Conservation (phyloP, 1,139 yeast species). For the Saccharomyces hybrid region DNA sequence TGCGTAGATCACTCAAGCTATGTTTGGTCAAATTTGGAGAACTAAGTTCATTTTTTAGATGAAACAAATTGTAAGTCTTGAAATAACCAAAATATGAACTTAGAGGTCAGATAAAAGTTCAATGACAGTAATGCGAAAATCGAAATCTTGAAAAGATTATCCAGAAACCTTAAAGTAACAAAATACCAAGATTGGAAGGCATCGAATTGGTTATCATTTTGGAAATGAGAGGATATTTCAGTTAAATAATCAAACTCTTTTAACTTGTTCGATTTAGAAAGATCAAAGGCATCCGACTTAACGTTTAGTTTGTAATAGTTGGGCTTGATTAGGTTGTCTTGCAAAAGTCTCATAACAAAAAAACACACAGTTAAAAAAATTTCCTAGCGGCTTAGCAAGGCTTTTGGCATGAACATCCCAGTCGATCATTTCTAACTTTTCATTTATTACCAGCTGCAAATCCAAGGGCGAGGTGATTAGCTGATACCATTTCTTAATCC, state of each 20-base stretch:
- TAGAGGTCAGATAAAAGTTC: constrained; percentile 15
- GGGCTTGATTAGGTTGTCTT: constrained; percentile 30
- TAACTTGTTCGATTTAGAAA: constrained; percentile 24
- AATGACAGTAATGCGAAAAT: constrained; percentile 11
- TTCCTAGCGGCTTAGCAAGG: constrained; percentile 44
- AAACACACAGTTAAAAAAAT: constrained; percentile 32
- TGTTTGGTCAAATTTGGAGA: constrained; percentile 20
- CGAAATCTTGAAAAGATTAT: constrained; percentile 10
- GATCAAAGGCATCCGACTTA: constrained; percentile 24
- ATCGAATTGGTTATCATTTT: constrained; percentile 5
- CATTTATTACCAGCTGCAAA: constrained; percentile 45
- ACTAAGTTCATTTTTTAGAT: constrained; percentile 10
- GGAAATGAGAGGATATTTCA: constrained; percentile 6
- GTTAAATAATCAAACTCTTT: constrained; percentile 26
- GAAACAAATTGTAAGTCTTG: constrained; percentile 22
- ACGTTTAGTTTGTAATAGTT: constrained; percentile 22
- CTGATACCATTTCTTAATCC: constrained; percentile 6
- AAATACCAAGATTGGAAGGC: constrained; percentile 8
- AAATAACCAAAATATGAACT: constrained; percentile 17
- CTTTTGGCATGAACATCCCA: constrained; percentile 54
- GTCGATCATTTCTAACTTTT: constrained; percentile 47
- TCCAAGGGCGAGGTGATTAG: constrained; percentile 45
- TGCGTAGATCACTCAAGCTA: constrained; percentile 18
- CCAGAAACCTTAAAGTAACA: constrained; percentile 12
- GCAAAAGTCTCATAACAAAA: constrained; percentile 30